These are phyloP conservation scores for Cyclotella atomus DNA, from an alignment of 108 stramenopile genomes.

Conservation along the genomic window DNA sequence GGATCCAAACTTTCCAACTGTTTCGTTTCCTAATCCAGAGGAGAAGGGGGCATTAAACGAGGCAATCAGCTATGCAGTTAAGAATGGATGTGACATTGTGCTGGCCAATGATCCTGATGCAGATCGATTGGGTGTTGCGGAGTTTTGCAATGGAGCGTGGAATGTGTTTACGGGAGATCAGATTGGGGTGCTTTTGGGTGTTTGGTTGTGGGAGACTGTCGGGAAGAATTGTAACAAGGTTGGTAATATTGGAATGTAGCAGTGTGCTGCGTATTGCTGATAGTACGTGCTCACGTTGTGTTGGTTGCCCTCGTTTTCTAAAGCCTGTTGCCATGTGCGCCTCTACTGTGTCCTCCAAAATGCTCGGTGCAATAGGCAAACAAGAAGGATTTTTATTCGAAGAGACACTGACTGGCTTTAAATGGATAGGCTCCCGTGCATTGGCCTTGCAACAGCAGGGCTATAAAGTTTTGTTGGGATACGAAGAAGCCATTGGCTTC, in stretches of 20 bases:
- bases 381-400: constrained; percentile 92
- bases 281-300: not conserved
- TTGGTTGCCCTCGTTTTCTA: too few relatives aligned
- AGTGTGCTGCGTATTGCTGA: not conserved
- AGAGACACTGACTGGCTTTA: constrained; percentile 97
- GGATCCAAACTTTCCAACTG: constrained; percentile 94
- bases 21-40: constrained; percentile 96
- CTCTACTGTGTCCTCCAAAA: constrained; percentile 94
- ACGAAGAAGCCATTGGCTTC: constrained; percentile 98
- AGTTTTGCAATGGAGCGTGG: constrained; percentile 79
- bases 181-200: constrained; percentile 91
- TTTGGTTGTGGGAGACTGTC: constrained; percentile 87
- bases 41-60: constrained; percentile 94
- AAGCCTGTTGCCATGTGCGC: constrained; percentile 92
- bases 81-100: constrained; percentile 75
- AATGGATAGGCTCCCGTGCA: constrained; percentile 91
- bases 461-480: constrained; percentile 84
- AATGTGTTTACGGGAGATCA: constrained; percentile 95
- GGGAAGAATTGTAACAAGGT: constrained; percentile 69
- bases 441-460: constrained; percentile 67
- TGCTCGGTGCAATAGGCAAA: constrained; percentile 84
- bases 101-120: constrained; percentile 99
- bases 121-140: constrained; percentile 96
- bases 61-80: constrained; percentile 78
- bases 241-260: constrained; percentile 3